These are phyloP conservation scores for Petunia secreta DNA, from an alignment of 257 asterid genomes.

Conservation along the genomic window DNA sequence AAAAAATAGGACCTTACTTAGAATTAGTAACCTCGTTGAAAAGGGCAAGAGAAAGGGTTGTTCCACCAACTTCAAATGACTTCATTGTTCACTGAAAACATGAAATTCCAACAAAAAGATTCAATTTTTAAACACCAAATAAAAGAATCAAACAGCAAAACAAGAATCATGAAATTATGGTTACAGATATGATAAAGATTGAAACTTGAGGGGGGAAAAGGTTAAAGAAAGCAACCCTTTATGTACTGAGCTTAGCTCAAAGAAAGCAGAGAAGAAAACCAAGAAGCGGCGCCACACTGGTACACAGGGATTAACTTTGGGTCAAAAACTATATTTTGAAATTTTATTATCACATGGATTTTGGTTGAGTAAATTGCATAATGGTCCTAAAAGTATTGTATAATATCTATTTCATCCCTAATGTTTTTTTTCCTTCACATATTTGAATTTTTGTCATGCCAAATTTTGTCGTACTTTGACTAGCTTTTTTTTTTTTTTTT, in stretches of 20 bases:
- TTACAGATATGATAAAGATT: not conserved
- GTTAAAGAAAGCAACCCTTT: too few relatives aligned
- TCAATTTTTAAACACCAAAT: not conserved
- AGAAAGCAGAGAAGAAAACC: not conserved
- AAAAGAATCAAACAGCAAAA: too few relatives aligned
- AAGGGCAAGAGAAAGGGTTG: conserved; percentile 70
- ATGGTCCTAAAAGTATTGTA: not conserved
- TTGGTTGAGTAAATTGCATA: not conserved
- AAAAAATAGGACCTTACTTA: conserved; percentile 51
- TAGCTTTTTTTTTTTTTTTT: too few relatives aligned
- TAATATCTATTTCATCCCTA: not conserved
- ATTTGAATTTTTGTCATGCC: not conserved
- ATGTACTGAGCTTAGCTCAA: not conserved
- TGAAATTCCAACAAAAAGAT: not conserved
- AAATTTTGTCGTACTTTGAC: too few relatives aligned
- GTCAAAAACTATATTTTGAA: not conserved
- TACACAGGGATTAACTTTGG: not conserved
- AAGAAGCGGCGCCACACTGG: not conserved
- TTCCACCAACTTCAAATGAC: conserved; percentile 64
- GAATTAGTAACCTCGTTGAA: conserved; percentile 84
- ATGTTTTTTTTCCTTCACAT: not conserved
- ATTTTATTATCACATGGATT: not conserved
- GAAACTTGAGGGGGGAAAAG: not conserved
- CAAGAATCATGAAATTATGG: not conserved
- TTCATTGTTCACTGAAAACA: conserved; percentile 53